Base-by-base conservation (phyloP, 371 early-diverging fungal genomes). In the Apophysomyces variabilis region DNA sequence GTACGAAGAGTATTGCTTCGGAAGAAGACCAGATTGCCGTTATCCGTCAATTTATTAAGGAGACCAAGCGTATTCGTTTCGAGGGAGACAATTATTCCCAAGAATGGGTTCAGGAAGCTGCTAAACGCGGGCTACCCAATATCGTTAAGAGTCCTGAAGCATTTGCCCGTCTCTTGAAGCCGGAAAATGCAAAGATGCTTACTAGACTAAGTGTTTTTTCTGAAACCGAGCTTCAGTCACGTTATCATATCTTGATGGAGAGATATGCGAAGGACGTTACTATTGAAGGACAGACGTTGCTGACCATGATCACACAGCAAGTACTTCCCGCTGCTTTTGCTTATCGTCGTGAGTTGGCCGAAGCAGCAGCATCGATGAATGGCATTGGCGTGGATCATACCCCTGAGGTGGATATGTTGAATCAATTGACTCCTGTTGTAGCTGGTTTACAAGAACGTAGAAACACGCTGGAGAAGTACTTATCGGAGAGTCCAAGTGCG, bases 71-170 rank as follows among this genome's bases (percentile, higher is more conserved):
- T 65, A 87, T 98, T 73, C 91, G 97, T 70, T 99, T 99, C 79
- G 98, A 99, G 77, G 97, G 96, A 67, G 96, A 99, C 86, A 92
- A 92, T 80, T 99, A 99, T 83, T 87, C 92, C 8, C 88, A 87
- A 18, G 89, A 84, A 56, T 95, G 95, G 95, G 82, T 85, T 16
- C 60, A 81, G 50, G 93, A 93, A 79, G 94, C 94, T 38, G 89
- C 83, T 67, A 80, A 78, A 72, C 95, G 98, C 75, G 98, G 98
- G 12, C 85, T 99, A 60, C 93, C 94, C 80, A 98, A 96, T 87
- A 94, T 97, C 81, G 83, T 79, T 74, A 86, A 89, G 64, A 88
- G 91, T 68, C 92, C 95, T 46, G 95, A 89, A 66, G 97, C 99
- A 63, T 97, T 95, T 87, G 72, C 76, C 35, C 88, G 92, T 73